Base-by-base conservation (phyloP, 1,284 basidiomycete genomes). In the Pseudozyma sp. region DNA sequence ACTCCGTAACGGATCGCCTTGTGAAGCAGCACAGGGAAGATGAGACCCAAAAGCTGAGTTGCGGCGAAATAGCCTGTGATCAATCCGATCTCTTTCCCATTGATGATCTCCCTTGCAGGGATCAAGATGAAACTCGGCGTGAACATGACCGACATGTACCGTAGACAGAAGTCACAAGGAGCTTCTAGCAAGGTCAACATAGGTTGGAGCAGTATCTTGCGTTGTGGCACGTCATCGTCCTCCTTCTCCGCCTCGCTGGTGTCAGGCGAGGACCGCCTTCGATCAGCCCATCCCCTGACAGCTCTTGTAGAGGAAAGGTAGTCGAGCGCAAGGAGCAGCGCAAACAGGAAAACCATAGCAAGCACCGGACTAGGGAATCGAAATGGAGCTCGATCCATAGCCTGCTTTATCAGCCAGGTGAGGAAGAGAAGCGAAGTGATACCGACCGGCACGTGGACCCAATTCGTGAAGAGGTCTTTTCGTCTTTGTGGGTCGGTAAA, bases 61-160 rank as follows among this genome's bases (percentile, higher is more conserved):
- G 64, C 66, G 11, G 71, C 54, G 47, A 81, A 81, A 74, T 75
- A 81, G 10, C 62, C 80, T 1, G 71, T 69, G 42, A 81, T 56
- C 47, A 79, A 29, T 5, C 78, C 80, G 24, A 81, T 79, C 58
- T 81, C 80, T 17, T 45, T 63, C 5, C 68, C 77, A 6, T 52
- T 55, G 29, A 81, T 79, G 13, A 77, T 54, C 64, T 80, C 80
- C 8, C 78, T 42, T 17, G 77, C 77, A 0, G 80, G 80, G 53
- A 81, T 80, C 9, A 80, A 63, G 44, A 81, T 75, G 58, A 81
- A 81, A 31, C 63, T 60, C 16, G 77, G 73, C 10, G 78, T 81
- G 19, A 80, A 81, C 77, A 78, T 78, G 50, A 79, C 75, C 37
- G 54, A 65, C 80, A 81, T 81, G 67, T 80, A 80, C 0, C 78